Base-by-base conservation (phyloP, 2,329 filamentous ascomycete genomes). In the Drechslerella coelobrocha region DNA sequence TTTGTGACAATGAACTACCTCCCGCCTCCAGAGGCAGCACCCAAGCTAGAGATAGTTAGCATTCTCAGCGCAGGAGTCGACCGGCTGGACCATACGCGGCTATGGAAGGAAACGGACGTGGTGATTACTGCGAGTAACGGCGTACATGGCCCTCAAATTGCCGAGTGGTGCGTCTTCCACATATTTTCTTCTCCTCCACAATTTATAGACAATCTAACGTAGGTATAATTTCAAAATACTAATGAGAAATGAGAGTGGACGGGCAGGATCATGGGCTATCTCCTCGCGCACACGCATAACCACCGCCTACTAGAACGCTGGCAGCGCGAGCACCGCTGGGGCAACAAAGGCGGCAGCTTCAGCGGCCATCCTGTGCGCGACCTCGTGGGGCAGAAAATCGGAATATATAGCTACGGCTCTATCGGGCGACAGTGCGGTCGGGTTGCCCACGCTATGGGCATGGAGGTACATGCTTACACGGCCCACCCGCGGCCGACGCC, bases 381-480 rank as follows among this genome's bases (percentile, higher is more conserved):
- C 48, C 66, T 74, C 12, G 59, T 71, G 27, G 54, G 60, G 34
- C 56, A 72, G 21, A 73, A 72, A 9, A 72, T 76, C 29, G 74
- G 75, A 6, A 75, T 85, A 23, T 78, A 85, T 2, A 83, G 84
- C 6, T 85, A 85, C 71, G 83, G 84, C 12, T 80, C 79, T 57
- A 85, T 85, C 57, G 84, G 84, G 7, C 80, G 84, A 0, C 83
- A 85, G 65, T 80, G 79, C 2, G 84, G 83, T 2, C 81, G 83
- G 7, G 82, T 90, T 2, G 84, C 84, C 9, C 82, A 81, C 12
- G 87, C 88, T 1, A 78, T 91, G 75, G 90, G 89, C 17, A 88
- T 90, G 83, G 82, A 86, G 26, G 84, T 93, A 0, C 82, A 91
- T 76, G 90, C 89, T 0, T 92, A 89, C 80, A 93, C 89, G 0